These are phyloP conservation scores for Globisporangium spinosum DNA, from an alignment of 352 stramenopile genomes.

Conservation along the genomic window DNA sequence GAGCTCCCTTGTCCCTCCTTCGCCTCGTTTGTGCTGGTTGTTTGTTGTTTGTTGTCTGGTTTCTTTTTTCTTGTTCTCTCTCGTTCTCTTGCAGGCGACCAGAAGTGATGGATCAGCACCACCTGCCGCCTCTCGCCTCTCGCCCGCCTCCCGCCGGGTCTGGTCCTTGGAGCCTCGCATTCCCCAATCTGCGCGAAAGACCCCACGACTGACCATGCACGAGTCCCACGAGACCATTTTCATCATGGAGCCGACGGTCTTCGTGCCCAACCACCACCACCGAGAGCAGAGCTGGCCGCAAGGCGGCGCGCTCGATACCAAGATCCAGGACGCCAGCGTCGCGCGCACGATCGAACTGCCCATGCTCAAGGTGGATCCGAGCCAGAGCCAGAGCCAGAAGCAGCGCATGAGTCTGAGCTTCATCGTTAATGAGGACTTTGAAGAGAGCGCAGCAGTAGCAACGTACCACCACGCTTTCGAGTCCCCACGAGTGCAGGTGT, in stretches of 20 bases:
- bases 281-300: not conserved
- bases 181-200: conserved; percentile 10
- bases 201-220: not conserved
- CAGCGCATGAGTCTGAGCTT: conserved; percentile 62
- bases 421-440: conserved; percentile 37
- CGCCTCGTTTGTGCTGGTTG: not conserved
- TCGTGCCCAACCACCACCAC: not conserved
- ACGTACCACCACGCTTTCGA: not conserved
- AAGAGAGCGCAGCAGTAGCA: not conserved
- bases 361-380: conserved; percentile 7
- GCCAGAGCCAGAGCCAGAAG: conserved; percentile 11
- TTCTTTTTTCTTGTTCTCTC: conserved; percentile 11
- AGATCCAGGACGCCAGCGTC: not conserved
- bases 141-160: not conserved
- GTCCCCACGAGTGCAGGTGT: not conserved
- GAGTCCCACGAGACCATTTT: not conserved
- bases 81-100: not conserved
- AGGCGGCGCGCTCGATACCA: not conserved
- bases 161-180: not conserved
- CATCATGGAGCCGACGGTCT: conserved; percentile 6
- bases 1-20: not conserved
- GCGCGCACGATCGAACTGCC: not conserved
- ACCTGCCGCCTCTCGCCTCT: not conserved
- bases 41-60: not conserved
- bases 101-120: not conserved